Evolutionary conservation across 2,329 filamentous ascomycete species (phyloP).

Genomic region (Colletotrichum theobromicola): DNA sequence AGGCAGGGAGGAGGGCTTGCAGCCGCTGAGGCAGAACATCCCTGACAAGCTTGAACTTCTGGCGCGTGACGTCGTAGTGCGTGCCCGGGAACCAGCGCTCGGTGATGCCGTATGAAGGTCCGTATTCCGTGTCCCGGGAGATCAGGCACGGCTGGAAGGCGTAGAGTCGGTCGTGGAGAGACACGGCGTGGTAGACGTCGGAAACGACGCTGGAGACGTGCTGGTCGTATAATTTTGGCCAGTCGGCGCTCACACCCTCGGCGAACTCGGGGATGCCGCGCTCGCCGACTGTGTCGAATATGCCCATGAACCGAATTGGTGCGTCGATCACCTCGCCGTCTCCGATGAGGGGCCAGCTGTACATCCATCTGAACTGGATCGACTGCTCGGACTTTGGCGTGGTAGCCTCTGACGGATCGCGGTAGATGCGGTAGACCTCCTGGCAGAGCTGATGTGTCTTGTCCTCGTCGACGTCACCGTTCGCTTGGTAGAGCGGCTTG

Average conservation of each 20-base stretch:
- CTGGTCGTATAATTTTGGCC: slow-evolving; percentile 29
- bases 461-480: background rate
- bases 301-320: slow-evolving; percentile 27
- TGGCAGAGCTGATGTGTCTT: slow-evolving; percentile 18
- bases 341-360: slow-evolving; percentile 17
- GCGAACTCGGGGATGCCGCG: slow-evolving; percentile 25
- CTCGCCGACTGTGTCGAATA: slow-evolving; percentile 28
- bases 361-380: slow-evolving; percentile 14
- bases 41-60: slow-evolving; percentile 24
- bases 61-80: slow-evolving; percentile 27
- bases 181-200: slow-evolving; percentile 27
- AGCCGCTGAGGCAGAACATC: slow-evolving; percentile 21
- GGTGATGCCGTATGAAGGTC: slow-evolving; percentile 19
- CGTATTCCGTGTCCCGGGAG: slow-evolving; percentile 8
- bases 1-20: slow-evolving; percentile 32
- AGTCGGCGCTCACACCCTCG: slow-evolving; percentile 25
- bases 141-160: slow-evolving; percentile 25
- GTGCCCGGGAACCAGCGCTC: slow-evolving; percentile 28
- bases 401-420: slow-evolving; percentile 20
- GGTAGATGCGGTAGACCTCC: slow-evolving; percentile 28
- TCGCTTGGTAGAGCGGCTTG: slow-evolving; percentile 1
- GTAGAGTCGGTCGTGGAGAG: slow-evolving; percentile 25
- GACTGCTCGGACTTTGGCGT: slow-evolving; percentile 22
- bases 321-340: slow-evolving; percentile 12
- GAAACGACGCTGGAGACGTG: slow-evolving; percentile 28